Evolutionary conservation across 768 basidiomycete species (phyloP).

Genomic region (Mycena haematopus): DNA sequence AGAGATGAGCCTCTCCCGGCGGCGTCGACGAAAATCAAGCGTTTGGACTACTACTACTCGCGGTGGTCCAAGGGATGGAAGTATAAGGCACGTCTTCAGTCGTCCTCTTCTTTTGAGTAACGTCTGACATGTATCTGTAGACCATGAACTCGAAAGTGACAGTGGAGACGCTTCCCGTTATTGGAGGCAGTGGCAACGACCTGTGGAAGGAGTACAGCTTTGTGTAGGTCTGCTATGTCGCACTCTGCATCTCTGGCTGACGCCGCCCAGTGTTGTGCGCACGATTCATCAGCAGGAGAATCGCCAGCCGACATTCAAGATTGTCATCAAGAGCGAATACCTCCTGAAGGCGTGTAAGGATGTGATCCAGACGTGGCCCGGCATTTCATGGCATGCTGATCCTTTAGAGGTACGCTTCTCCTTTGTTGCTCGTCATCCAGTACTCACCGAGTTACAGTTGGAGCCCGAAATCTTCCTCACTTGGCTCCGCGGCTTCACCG

Average conservation of each 20-base stretch:
- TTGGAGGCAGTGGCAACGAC: slow-evolving; percentile 51
- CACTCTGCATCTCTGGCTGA: not conserved
- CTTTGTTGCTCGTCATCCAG: not conserved
- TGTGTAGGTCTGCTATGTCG: slow-evolving; percentile 41
- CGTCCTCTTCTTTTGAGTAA: not conserved
- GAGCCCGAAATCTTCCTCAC: slow-evolving; percentile 64
- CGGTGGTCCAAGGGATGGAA: slow-evolving; percentile 64
- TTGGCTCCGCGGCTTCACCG: slow-evolving; percentile 53
- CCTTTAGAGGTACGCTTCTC: slow-evolving; percentile 53
- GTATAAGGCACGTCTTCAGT: slow-evolving; percentile 47
- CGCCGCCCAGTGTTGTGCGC: slow-evolving; percentile 52
- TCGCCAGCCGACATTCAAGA: slow-evolving; percentile 52
- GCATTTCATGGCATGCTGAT: slow-evolving; percentile 66
- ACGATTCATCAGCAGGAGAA: slow-evolving; percentile 49
- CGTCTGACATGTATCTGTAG: slow-evolving; percentile 34
- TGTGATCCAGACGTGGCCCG: slow-evolving; percentile 62
- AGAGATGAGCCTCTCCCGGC: slow-evolving; percentile 46
- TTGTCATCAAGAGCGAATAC: slow-evolving; percentile 64
- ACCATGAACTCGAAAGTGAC: slow-evolving; percentile 61
- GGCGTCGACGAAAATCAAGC: too few species aligned
- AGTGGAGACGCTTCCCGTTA: slow-evolving; percentile 51
- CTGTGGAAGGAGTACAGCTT: slow-evolving; percentile 65
- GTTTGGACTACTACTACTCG: slow-evolving; percentile 63
- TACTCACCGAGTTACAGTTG: slow-evolving; percentile 42
- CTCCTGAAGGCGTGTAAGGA: slow-evolving; percentile 64